Conservation (phyloP, 2,329 filamentous ascomycete species). For the Calonectria ilicicola region DNA sequence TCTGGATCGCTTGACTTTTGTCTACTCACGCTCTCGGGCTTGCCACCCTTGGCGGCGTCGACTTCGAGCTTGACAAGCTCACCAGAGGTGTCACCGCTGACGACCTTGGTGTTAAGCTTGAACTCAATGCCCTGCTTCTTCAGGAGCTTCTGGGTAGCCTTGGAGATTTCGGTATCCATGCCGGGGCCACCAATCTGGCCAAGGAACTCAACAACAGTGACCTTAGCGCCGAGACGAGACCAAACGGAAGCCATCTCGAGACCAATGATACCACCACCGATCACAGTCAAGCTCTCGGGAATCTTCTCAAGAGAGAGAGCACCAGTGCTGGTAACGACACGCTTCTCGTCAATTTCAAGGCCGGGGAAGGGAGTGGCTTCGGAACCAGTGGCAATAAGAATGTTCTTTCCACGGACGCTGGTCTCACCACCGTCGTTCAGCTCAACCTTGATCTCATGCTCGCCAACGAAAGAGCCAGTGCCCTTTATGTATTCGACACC, state of each 20-base stretch:
- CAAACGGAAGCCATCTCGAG: constrained; percentile 99
- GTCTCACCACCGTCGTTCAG: constrained; percentile 93
- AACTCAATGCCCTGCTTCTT: constrained; percentile 98
- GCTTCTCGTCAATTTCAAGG: constrained; percentile 96
- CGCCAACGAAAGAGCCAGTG: constrained; percentile 85
- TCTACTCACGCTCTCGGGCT: constrained; percentile 83
- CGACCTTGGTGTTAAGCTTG: constrained; percentile 97
- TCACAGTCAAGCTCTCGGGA: constrained; percentile 96
- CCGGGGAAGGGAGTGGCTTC: constrained; percentile 98
- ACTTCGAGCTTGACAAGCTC: constrained; percentile 84
- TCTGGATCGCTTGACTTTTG: background rate
- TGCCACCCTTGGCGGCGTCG: constrained; percentile 96
- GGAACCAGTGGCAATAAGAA: constrained; percentile 95
- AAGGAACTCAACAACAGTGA: constrained; percentile 97
- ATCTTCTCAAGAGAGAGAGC: constrained; percentile 91
- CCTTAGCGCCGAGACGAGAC: constrained; percentile 92
- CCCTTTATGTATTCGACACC: constrained; percentile 98
- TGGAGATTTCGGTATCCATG: constrained; percentile 95
- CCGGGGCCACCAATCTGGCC: constrained; percentile 96
- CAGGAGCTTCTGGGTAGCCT: constrained; percentile 91
- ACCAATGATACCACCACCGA: constrained; percentile 98
- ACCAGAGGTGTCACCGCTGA: constrained; percentile 83
- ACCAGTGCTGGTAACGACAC: constrained; percentile 95
- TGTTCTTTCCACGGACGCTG: constrained; percentile 91
- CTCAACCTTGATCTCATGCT: constrained; percentile 92